Base-by-base conservation (phyloP, 2,329 filamentous ascomycete species). In the Chaetomium olivaceum region DNA sequence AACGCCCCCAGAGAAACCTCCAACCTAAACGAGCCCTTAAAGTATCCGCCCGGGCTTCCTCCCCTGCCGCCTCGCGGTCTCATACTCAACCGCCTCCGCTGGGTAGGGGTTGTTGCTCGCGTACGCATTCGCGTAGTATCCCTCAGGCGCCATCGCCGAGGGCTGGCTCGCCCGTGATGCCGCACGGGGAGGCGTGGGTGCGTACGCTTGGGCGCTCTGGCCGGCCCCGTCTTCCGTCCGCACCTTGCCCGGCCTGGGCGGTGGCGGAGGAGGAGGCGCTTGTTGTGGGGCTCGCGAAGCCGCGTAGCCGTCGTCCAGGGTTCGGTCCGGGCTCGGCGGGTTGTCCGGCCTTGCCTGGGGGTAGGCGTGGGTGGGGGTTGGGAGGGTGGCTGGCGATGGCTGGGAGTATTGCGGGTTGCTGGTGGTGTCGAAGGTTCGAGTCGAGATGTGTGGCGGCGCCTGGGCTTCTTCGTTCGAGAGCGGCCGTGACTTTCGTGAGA, bases 241-340 rank as follows among this genome's bases (percentile, higher is more conserved):
- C 27, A 77, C 70, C 72, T 77, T 77, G 46, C 76, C 75, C 0
- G 76, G 76, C 2, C 76, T 71, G 1, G 74, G 75, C 0, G 75
- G 76, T 6, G 76, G 61, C 3, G 61, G 75, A 1, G 75, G 74
- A 11, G 74, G 75, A 7, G 75, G 75, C 2, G 72, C 70, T 43
- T 70, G 66, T 9, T 67, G 65, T 0, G 70, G 68, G 1, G 73
- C 51, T 3, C 69, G 62, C 4, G 70, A 58, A 1, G 63, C 31
- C 19, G 64, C 23, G 61, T 70, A 65, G 11, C 16, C 27, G 56
- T 55, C 51, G 4, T 65, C 67, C n/a, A 62, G 29, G 21, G 43
- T 19, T 14, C 66, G 31, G 50, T 57, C 50, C 25, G 60, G 16
- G 55, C 54, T 62, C 51, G 57, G 25, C 12, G 52, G 58, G 23